Evolutionary conservation across 768 basidiomycete genomes (phyloP).

Genomic region (Tubosaeta sp.): DNA sequence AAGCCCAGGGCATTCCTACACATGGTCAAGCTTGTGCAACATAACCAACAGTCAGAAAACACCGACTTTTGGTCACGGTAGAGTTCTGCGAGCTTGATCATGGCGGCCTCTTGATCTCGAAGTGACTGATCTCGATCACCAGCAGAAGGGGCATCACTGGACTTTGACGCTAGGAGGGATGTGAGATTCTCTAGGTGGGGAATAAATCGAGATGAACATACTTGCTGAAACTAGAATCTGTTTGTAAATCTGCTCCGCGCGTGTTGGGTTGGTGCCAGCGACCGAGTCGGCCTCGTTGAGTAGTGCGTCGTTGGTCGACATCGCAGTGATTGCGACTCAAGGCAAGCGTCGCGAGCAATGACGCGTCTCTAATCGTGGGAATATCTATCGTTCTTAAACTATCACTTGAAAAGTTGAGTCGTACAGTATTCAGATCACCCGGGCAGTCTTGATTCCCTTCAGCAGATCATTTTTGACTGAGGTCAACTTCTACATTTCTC

Average conservation of each 20-base stretch:
- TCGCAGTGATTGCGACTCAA: slow-evolving; percentile 2
- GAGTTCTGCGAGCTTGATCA: slow-evolving; percentile 81
- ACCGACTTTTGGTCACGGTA: slow-evolving; percentile 82
- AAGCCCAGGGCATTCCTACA: slow-evolving; percentile 78
- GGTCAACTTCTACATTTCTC: too few species aligned
- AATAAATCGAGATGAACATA: slow-evolving; percentile 13
- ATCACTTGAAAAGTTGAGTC: background rate
- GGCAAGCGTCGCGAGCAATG: slow-evolving; percentile 2
- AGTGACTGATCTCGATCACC: slow-evolving; percentile 54
- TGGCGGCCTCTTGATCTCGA: slow-evolving; percentile 78
- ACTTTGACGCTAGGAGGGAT: slow-evolving; percentile 22
- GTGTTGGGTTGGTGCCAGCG: slow-evolving; percentile 44
- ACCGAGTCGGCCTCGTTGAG: slow-evolving; percentile 48
- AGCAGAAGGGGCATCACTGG: slow-evolving; percentile 32
- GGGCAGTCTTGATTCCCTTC: too few species aligned
- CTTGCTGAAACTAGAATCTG: slow-evolving; percentile 50
- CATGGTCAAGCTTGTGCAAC: background rate
- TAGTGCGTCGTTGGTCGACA: slow-evolving; percentile 24
- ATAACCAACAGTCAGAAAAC: background rate
- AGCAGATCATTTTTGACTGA: too few species aligned
- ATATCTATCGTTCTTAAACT: too few species aligned
- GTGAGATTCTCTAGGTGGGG: background rate
- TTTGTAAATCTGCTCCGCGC: slow-evolving; percentile 73
- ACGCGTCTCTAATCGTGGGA: slow-evolving; percentile 27
- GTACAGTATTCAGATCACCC: too few species aligned